Base-by-base conservation (phyloP, 176 grass and related monocot species). In the Oryza australiensis region DNA sequence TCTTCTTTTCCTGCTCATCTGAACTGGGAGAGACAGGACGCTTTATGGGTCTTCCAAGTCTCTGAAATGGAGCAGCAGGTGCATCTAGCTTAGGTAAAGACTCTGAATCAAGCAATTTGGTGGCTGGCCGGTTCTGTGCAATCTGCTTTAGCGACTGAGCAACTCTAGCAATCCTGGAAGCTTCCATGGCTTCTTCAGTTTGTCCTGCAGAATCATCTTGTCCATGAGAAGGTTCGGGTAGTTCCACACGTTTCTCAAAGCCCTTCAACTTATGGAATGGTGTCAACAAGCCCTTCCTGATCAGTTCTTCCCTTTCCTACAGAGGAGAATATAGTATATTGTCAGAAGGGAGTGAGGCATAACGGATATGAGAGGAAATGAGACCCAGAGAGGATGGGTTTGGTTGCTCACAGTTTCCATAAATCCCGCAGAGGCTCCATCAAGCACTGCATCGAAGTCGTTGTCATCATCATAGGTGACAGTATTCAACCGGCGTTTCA, bases 231-330 rank as follows among this genome's bases (percentile, higher is more conserved):
- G 89, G 67, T 64, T 38, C 90, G 81, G 72, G 78, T 79, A 73
- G 70, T 75, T 94, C 86, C 7, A 97, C 81, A 67, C 86, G 80
- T 34, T 90, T 93, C 82, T 94, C 95, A 79, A 98, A 98, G 42
- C 92, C 95, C 72, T 91, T 94, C 72, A 98, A 72, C 81, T 78
- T 98, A 73, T 98, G 95, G 82, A 98, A 98, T 34, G 95, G 95
- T 74, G 95, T 98, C 49, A 98, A 79, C 26, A 98, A 68, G 18
- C 94, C 94, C 75, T 94, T 98, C 60, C 95, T 88, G 38, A 94
- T 86, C 49, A 94, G 78, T 85, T 93, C 88, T 78, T 98, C 95
- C 76, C 90, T 94, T 82, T 94, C 87, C 95, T 98, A 72, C 41
- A 84, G 3, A 70, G 8, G 35, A 37, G 35, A 37, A 83, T 43